Percentiles rank a stretch among this genome's conserved stretches.
phyloP scores from a whole-genome alignment of 176 grass and related monocot species.

The Carex scoparia region DNA sequence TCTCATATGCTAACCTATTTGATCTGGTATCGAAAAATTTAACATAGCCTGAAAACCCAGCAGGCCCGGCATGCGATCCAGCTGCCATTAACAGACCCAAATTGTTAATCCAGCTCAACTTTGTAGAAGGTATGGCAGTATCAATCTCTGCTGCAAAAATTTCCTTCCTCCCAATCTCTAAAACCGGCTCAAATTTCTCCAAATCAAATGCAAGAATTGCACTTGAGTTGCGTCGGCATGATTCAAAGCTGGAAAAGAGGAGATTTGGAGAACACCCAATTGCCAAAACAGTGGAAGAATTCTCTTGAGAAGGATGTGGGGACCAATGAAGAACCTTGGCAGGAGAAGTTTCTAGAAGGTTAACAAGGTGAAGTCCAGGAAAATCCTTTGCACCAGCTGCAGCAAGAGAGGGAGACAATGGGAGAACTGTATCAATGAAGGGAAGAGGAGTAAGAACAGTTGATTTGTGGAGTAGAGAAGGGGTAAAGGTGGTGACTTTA shows the following conservation, averaged over 20 bases:
- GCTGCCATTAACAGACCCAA: conserved; percentile 59
- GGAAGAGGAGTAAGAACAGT: conserved; percentile 62
- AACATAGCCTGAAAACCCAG: conserved; percentile 53
- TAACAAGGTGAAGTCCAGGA: conserved; percentile 56
- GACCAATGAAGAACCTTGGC: conserved; percentile 52
- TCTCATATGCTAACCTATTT: conserved; percentile 46
- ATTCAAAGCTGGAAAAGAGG: conserved; percentile 78
- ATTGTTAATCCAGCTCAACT: conserved; percentile 50
- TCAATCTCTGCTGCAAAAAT: conserved; percentile 57
- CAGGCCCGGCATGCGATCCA: conserved; percentile 60
- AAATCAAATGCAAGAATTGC: conserved; percentile 64
- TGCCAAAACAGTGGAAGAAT: conserved; percentile 50
- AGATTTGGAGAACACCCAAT: conserved; percentile 33
- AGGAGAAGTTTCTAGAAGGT: conserved; percentile 16
- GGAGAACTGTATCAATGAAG: conserved; percentile 55
- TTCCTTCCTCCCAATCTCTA: conserved; percentile 59
- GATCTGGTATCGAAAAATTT: conserved; percentile 66
- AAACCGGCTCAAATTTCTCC: conserved; percentile 44
- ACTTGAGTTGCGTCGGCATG: conserved; percentile 59
- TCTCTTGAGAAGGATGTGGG: conserved; percentile 24
- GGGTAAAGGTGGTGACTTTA: conserved; percentile 51
- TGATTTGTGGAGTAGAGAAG: conserved; percentile 30
- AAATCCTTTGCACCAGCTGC: conserved; percentile 59
- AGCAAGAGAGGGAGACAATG: conserved; percentile 36
- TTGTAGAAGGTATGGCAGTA: conserved; percentile 57